Conservation (phyloP, 768 basidiomycete species). For the Leccinum rimulosum region DNA sequence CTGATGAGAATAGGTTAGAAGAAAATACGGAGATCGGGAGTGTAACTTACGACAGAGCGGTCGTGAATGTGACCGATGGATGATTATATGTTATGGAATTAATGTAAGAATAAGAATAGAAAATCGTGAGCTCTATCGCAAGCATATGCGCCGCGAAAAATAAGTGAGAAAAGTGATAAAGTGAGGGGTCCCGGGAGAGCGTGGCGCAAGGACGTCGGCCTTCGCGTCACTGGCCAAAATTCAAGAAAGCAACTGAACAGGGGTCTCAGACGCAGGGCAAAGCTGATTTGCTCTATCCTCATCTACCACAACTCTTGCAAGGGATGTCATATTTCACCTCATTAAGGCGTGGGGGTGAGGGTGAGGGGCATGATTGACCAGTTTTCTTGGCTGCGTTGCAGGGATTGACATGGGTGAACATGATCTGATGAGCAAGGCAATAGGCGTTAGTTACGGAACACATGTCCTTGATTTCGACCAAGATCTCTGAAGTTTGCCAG, state of each 20-base stretch:
- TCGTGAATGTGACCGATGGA: background rate
- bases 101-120: background rate
- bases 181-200: background rate
- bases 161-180: background rate
- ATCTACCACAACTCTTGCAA: constrained; percentile 10
- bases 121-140: background rate
- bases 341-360: background rate
- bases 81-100: background rate
- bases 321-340: background rate
- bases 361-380: background rate
- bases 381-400: background rate
- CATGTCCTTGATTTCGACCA: constrained; percentile 13
- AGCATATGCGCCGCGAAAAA: background rate
- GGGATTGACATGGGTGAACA: background rate
- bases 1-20: constrained; percentile 3
- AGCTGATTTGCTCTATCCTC: constrained; percentile 5
- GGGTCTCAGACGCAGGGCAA: background rate
- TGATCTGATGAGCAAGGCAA: constrained; percentile 1
- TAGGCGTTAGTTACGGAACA: constrained; percentile 7
- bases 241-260: background rate
- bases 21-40: background rate
- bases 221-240: background rate
- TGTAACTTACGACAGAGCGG: constrained; percentile 2
- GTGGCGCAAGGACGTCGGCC: background rate
- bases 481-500: constrained; percentile 10